Evolutionary conservation across 176 grass and related monocot genomes (phyloP).

Genomic region (Poa pratensis): DNA sequence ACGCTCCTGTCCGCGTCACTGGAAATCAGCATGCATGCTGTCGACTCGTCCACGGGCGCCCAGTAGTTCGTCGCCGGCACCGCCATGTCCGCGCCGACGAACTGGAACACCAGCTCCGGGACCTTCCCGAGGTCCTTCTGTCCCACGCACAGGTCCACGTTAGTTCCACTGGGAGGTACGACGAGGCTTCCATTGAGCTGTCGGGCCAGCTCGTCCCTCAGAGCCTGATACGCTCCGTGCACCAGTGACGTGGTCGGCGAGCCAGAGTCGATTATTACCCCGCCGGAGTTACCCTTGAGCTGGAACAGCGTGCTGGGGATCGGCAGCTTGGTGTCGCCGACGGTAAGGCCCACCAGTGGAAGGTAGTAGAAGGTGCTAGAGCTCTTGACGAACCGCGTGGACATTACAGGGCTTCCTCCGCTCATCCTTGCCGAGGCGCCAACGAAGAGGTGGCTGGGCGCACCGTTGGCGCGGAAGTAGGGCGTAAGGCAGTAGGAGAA

Average conservation of each 20-base stretch:
- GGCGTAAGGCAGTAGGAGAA: conserved; percentile 48
- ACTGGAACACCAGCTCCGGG: conserved; percentile 31
- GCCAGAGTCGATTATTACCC: conserved; percentile 37
- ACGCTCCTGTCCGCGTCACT: background rate
- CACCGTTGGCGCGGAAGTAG: conserved; percentile 12
- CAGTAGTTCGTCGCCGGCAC: conserved; percentile 31
- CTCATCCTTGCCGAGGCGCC: conserved; percentile 13
- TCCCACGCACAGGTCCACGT: background rate
- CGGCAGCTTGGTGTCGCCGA: conserved; percentile 16
- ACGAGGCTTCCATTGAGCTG: conserved; percentile 35
- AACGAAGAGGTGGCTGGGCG: conserved; percentile 42
- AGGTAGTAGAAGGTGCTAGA: conserved; percentile 39
- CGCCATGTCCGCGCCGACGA: conserved; percentile 33
- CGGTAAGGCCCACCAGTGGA: conserved; percentile 22
- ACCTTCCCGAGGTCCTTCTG: background rate
- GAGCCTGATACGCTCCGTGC: background rate
- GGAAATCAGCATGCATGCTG: conserved; percentile 10
- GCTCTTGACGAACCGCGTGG: conserved; percentile 33
- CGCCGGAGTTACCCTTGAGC: background rate
- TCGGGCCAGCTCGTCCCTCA: background rate
- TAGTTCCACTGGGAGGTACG: background rate
- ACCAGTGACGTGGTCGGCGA: background rate
- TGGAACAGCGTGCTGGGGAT: conserved; percentile 27
- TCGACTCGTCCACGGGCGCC: background rate
- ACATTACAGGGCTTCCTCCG: background rate